Base-by-base conservation (phyloP, 495 filamentous ascomycete genomes). In the Hypoxylon cercidicola region DNA sequence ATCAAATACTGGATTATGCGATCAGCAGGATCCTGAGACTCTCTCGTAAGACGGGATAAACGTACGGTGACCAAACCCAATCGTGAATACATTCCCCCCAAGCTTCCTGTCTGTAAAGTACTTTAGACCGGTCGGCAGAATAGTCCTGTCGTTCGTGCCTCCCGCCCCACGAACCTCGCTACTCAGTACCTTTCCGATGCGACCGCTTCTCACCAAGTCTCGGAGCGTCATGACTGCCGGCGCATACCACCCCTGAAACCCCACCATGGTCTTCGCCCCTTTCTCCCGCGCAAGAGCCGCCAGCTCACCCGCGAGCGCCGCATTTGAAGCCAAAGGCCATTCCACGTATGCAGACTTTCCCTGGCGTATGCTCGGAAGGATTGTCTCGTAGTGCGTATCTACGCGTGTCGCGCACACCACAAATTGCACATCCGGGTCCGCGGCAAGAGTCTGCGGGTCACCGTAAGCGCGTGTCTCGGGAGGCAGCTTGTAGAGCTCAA, bases 321-420 rank as follows among this genome's bases (percentile, higher is more conserved):
- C 35, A 34, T 73, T 55, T 9, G 70, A 55, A 2, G 72, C 76
- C 0, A 82, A 69, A 12, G 79, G 79, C 87, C 86, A 88, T 65
- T 88, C 87, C 13, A 82, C 75, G 19, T 15, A 15, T 47, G 25
- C 11, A 47, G 40, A 37, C 11, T 37, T 11, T 3, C 34, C 34
- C 34, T n/a, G 3, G 11, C 13, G 34, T 3, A 37, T 12, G 11
- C 34, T 37, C 2, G 8, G 34, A 5, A 11, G 34, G 34, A 28
- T 9, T 37, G 34, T 37, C 13, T 37, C 10, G 34, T 12, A 37
- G 34, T 37, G 34, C 34, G 3, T 37, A 12, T 11, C 10, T 37
- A 37, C 34, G 2, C 54, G 8, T 12, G 40, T 46, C 16, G 32
- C 20, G 23, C 37, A 45, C 37, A 57, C 54, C 1, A 57, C 54